Evolutionary conservation across 345 rosid species (phyloP).

Genomic region (Brassica juncea): DNA sequence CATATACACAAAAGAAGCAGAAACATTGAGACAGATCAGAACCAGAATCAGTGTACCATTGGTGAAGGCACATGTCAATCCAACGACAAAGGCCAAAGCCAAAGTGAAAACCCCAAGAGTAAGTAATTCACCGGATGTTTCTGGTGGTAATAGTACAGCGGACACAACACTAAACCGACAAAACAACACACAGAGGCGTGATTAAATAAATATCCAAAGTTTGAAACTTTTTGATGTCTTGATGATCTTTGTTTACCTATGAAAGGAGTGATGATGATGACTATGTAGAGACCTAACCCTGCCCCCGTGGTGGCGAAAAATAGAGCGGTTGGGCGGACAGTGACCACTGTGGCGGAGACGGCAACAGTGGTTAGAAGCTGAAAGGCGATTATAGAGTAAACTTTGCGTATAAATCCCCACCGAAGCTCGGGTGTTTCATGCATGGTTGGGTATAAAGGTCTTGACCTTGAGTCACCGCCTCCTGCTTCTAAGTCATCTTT

Average conservation of each 20-base stretch:
- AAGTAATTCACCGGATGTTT: conserved; percentile 81
- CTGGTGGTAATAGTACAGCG: conserved; percentile 74
- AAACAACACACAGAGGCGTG: background rate
- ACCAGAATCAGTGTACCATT: conserved; percentile 40
- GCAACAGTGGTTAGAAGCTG: conserved; percentile 72
- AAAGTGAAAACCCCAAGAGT: conserved; percentile 67
- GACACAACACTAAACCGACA: conserved; percentile 59
- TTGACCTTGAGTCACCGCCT: conserved; percentile 54
- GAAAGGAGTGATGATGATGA: conserved; percentile 65
- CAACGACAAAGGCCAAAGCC: conserved; percentile 63
- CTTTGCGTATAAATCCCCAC: conserved; percentile 78
- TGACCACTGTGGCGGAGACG: conserved; percentile 67
- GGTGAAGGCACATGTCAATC: conserved; percentile 77
- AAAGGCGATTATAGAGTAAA: conserved; percentile 63
- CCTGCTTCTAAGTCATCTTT: conserved; percentile 72
- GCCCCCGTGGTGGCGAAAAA: conserved; percentile 60
- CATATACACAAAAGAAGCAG: background rate
- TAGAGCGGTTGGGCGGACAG: conserved; percentile 58
- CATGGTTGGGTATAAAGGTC: conserved; percentile 73
- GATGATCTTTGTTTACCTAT: conserved; percentile 42
- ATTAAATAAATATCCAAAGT: background rate
- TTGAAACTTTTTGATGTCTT: background rate
- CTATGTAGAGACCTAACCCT: conserved; percentile 64
- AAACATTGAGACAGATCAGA: background rate
- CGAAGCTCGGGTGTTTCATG: conserved; percentile 72